Evolutionary conservation across 2,329 filamentous ascomycete species (phyloP).

Genomic region (Hymenoscyphus scutula): DNA sequence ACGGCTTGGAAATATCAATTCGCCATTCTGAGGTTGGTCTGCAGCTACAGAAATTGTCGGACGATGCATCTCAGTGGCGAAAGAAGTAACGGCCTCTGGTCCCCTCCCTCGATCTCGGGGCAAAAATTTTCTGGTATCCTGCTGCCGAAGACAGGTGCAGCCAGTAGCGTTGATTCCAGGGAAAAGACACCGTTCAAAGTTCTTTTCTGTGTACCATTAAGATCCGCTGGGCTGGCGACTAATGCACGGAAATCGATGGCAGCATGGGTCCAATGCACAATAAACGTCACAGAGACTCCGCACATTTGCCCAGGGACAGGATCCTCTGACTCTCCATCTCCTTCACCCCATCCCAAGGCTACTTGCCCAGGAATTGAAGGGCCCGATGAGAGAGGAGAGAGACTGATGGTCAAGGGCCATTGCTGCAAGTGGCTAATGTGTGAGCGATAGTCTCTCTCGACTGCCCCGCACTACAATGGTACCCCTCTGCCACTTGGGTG

Average conservation of each 20-base stretch:
- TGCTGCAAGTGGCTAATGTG: conserved; percentile 26
- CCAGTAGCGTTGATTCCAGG: conserved; percentile 17
- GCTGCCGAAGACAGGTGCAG: conserved; percentile 25
- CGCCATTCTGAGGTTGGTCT: conserved; percentile 33
- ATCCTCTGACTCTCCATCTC: conserved; percentile 25
- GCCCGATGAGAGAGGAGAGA: conserved; percentile 5
- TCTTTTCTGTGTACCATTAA: conserved; percentile 22
- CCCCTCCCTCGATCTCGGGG: conserved; percentile 27
- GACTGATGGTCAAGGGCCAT: conserved; percentile 20
- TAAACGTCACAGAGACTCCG: conserved; percentile 31
- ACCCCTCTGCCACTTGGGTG: conserved; percentile 25
- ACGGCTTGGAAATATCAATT: conserved; percentile 34
- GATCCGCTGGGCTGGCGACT: conserved; percentile 35
- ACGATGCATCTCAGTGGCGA: conserved; percentile 37
- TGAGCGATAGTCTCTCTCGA: conserved; percentile 12
- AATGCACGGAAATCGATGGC: conserved; percentile 35
- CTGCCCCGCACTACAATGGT: conserved; percentile 35
- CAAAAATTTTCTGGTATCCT: conserved; percentile 22
- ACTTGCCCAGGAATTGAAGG: neutral
- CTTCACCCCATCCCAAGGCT: conserved; percentile 5
- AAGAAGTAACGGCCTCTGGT: conserved; percentile 28
- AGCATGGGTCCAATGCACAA: conserved; percentile 28
- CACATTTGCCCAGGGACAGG: conserved; percentile 28
- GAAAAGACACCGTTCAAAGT: conserved; percentile 14
- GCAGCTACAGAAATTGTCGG: conserved; percentile 33